phyloP scores from a whole-genome alignment of 108 stramenopile genomes.

The Nitzschia palea region DNA sequence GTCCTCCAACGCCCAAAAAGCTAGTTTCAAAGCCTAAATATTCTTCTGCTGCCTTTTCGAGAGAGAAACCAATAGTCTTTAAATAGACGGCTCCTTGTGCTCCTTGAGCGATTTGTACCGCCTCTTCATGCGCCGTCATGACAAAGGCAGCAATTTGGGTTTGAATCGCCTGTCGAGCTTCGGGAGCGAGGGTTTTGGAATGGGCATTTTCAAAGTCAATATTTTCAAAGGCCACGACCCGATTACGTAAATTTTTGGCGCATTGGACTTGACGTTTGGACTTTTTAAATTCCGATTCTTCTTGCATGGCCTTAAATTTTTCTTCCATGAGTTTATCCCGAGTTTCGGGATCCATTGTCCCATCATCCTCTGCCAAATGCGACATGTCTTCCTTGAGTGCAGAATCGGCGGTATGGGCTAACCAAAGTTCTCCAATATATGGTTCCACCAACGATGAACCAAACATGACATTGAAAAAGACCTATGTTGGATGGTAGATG shows the following conservation, averaged over 20 bases:
- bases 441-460: constrained; percentile 80
- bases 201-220: constrained; percentile 23
- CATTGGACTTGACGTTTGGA: constrained; percentile 76
- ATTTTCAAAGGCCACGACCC: constrained; percentile 48
- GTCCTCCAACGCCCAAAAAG: constrained; percentile 71
- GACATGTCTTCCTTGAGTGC: constrained; percentile 61
- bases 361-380: constrained; percentile 5
- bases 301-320: constrained; percentile 15
- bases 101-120: constrained; percentile 70
- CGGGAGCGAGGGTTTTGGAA: background rate
- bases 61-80: constrained; percentile 73
- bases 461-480: constrained; percentile 89
- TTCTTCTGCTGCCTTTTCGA: constrained; percentile 75
- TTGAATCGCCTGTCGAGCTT: background rate
- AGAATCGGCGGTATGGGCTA: constrained; percentile 80
- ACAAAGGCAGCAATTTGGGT: constrained; percentile 30
- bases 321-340: constrained; percentile 24
- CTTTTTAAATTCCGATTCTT: constrained; percentile 56
- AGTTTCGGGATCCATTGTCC: constrained; percentile 23
- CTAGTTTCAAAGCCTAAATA: constrained; percentile 73
- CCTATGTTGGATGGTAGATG: background rate
- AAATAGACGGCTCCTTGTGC: constrained; percentile 72
- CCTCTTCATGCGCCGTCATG: constrained; percentile 48
- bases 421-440: constrained; percentile 82
- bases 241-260: constrained; percentile 59